Evolutionary conservation across 306 rosid genomes (phyloP).

Genomic region (Cercis canadensis): DNA sequence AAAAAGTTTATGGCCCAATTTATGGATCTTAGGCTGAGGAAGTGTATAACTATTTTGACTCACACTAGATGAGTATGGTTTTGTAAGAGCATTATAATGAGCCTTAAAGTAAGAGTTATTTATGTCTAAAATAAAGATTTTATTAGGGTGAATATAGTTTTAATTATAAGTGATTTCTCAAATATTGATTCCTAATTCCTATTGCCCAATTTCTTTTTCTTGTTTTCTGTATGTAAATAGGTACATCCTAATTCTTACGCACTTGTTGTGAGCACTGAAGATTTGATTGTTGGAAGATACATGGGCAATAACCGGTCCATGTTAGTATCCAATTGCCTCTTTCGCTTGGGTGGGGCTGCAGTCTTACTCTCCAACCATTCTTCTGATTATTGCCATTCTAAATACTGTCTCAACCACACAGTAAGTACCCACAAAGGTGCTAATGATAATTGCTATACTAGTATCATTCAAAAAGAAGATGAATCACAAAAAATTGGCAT

Average conservation of each 20-base stretch:
- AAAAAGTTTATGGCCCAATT: too few species aligned
- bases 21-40: too few species aligned
- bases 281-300: conserved; percentile 66
- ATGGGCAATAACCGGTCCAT: conserved; percentile 64
- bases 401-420: neutral
- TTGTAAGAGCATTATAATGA: too few species aligned
- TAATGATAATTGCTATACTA: neutral
- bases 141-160: too few species aligned
- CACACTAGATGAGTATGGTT: too few species aligned
- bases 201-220: too few species aligned
- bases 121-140: too few species aligned
- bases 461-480: neutral
- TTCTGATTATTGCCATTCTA: neutral
- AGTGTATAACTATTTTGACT: too few species aligned
- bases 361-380: neutral
- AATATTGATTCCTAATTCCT: too few species aligned
- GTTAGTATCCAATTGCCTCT: conserved; percentile 67
- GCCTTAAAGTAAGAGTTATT: too few species aligned
- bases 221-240: conserved; percentile 42
- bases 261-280: conserved; percentile 65
- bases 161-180: too few species aligned
- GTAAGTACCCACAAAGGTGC: neutral
- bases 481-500: neutral
- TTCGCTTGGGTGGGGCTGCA: conserved; percentile 30
- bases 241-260: conserved; percentile 65